phyloP scores from a whole-genome alignment of 371 early-diverging fungal genomes.

The Mucor saturninus region DNA sequence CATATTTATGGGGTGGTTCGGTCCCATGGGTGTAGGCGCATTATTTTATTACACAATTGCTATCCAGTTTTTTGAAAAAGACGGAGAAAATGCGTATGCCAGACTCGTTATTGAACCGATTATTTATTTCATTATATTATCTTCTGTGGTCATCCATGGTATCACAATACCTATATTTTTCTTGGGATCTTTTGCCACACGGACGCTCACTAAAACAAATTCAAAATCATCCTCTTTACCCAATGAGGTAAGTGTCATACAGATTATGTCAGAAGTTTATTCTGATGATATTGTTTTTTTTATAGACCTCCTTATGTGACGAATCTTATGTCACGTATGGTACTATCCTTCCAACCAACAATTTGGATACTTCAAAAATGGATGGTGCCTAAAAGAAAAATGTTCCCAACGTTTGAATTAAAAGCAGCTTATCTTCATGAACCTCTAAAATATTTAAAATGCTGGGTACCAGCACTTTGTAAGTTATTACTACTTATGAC shows the following conservation, averaged over 20 bases:
- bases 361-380: not conserved
- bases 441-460: too few relatives aligned
- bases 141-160: constrained; percentile 84
- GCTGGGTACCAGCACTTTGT: too few relatives aligned
- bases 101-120: constrained; percentile 58
- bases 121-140: constrained; percentile 73
- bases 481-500: too few relatives aligned
- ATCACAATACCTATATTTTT: constrained; percentile 74
- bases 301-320: not conserved
- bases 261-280: not conserved
- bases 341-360: not conserved
- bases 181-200: constrained; percentile 39
- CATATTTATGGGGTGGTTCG: constrained; percentile 96
- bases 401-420: too few relatives aligned
- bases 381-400: not conserved
- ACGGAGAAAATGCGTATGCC: constrained; percentile 35
- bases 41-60: constrained; percentile 77
- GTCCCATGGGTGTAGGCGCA: constrained; percentile 93
- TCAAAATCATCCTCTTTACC: not conserved
- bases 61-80: constrained; percentile 31
- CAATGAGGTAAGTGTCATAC: not conserved
- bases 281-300: not conserved
- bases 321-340: not conserved
- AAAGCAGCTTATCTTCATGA: too few relatives aligned
- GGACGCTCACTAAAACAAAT: constrained; percentile 28